These are phyloP conservation scores for Globisporangium spinosum DNA, from an alignment of 352 stramenopile species.

Conservation along the genomic window DNA sequence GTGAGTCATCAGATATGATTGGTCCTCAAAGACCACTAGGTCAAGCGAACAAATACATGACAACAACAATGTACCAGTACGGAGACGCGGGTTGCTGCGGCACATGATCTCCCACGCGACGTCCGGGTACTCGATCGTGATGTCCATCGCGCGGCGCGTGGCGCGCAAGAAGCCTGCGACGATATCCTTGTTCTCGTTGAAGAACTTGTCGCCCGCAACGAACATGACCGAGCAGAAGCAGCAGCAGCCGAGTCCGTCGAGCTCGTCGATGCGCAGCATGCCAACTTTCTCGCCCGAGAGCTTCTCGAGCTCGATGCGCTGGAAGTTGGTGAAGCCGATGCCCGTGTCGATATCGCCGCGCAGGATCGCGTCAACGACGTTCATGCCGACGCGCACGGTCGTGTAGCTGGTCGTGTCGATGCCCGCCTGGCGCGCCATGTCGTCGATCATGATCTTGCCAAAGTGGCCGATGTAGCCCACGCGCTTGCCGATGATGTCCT, in stretches of 20 bases:
- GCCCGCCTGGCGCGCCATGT: constrained; percentile 44
- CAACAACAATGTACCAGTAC: constrained; percentile 24
- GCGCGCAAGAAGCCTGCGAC: constrained; percentile 41
- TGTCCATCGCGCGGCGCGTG: constrained; percentile 44
- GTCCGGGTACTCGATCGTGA: constrained; percentile 49
- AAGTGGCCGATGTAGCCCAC: constrained; percentile 54
- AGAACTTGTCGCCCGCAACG: constrained; percentile 44
- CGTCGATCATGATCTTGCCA: constrained; percentile 51
- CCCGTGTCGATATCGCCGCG: constrained; percentile 47
- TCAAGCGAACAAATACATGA: too few relatives aligned
- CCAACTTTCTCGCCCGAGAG: constrained; percentile 44
- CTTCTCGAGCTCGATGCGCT: constrained; percentile 47
- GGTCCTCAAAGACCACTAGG: background rate
- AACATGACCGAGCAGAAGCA: constrained; percentile 62
- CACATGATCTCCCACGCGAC: constrained; percentile 49
- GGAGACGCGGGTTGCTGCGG: constrained; percentile 48
- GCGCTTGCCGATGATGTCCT: constrained; percentile 50
- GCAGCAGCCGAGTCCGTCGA: constrained; percentile 45
- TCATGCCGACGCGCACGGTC: constrained; percentile 47
- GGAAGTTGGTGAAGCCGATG: constrained; percentile 55
- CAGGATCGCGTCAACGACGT: constrained; percentile 48
- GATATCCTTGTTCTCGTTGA: constrained; percentile 41
- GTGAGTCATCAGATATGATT: constrained; percentile 7
- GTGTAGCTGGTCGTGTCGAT: constrained; percentile 43
- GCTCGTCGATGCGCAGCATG: constrained; percentile 51